Evolutionary conservation across 768 basidiomycete genomes (phyloP).

Genomic region (Exsudoporus frostii): DNA sequence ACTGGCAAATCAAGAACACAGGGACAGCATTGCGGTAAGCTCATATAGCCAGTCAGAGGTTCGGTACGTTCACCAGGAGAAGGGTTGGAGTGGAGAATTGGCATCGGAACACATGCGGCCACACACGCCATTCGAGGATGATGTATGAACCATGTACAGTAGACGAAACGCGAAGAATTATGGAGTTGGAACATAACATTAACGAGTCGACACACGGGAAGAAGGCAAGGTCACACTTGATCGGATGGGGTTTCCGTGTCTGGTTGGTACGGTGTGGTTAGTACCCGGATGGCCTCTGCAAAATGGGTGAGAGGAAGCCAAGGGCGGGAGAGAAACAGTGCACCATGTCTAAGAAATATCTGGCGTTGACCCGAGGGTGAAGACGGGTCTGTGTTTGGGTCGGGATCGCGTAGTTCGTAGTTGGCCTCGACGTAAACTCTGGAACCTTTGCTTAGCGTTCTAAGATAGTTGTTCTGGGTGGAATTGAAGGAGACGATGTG

Average conservation of each 20-base stretch:
- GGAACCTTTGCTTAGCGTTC: slow-evolving; percentile 62
- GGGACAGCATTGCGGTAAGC: slow-evolving; percentile 30
- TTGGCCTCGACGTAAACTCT: slow-evolving; percentile 80
- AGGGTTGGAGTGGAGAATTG: slow-evolving; percentile 36
- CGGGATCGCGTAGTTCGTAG: slow-evolving; percentile 74
- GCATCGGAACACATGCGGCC: slow-evolving; percentile 36
- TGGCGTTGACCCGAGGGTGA: slow-evolving; percentile 75
- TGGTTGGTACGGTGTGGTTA: slow-evolving; percentile 34
- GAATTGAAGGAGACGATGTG: slow-evolving; percentile 71
- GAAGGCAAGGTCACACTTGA: slow-evolving; percentile 12
- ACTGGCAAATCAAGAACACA: slow-evolving; percentile 27
- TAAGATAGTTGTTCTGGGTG: slow-evolving; percentile 57
- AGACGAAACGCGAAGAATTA: slow-evolving; percentile 1
- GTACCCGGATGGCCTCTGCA: slow-evolving; percentile 53
- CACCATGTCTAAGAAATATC: slow-evolving; percentile 80
- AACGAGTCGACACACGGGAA: not conserved
- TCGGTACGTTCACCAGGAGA: slow-evolving; percentile 27
- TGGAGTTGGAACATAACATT: not conserved
- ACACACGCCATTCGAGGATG: slow-evolving; percentile 39
- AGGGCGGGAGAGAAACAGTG: slow-evolving; percentile 9
- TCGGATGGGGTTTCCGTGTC: slow-evolving; percentile 20
- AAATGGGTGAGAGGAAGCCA: slow-evolving; percentile 4
- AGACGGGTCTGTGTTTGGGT: slow-evolving; percentile 58
- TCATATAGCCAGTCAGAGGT: slow-evolving; percentile 23
- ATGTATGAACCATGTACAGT: slow-evolving; percentile 28